These are phyloP conservation scores for Zarea fungicola DNA, from an alignment of 2,329 filamentous ascomycete genomes.

Conservation along the genomic window DNA sequence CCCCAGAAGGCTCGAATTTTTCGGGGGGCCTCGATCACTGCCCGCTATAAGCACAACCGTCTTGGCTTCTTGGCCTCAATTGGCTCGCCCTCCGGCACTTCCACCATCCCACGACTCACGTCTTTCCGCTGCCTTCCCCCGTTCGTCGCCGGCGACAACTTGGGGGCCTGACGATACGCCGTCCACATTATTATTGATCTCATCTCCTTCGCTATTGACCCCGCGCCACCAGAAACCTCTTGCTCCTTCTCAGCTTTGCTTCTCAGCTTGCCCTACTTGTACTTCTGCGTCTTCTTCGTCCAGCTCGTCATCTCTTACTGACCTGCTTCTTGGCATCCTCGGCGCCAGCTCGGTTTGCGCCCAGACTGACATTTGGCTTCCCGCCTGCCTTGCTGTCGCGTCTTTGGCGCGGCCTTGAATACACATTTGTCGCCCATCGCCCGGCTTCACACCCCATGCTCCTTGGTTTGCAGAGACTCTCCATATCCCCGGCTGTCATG, in stretches of 20 bases:
- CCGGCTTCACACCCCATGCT: not conserved
- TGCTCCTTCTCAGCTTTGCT: too few relatives aligned
- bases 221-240: too few relatives aligned
- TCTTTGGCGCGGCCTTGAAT: too few relatives aligned
- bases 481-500: constrained; percentile 7
- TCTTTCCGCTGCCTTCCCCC: not conserved
- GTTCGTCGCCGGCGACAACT: not conserved
- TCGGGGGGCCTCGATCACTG: not conserved
- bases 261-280: too few relatives aligned
- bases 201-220: not conserved
- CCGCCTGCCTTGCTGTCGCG: too few relatives aligned
- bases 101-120: constrained; percentile 8
- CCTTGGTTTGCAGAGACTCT: not conserved
- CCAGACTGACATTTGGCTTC: too few relatives aligned
- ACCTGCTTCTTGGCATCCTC: too few relatives aligned
- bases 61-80: constrained; percentile 9
- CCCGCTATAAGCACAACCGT: not conserved
- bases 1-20: too few relatives aligned
- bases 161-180: constrained; percentile 9
- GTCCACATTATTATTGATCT: constrained; percentile 9
- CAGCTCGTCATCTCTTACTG: too few relatives aligned
- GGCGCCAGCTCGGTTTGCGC: too few relatives aligned
- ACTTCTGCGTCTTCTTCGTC: not conserved
- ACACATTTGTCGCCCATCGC: not conserved
- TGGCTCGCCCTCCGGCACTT: constrained; percentile 7